Evolutionary conservation across 306 rosid genomes (phyloP).

Genomic region (Clitoria ternatea): DNA sequence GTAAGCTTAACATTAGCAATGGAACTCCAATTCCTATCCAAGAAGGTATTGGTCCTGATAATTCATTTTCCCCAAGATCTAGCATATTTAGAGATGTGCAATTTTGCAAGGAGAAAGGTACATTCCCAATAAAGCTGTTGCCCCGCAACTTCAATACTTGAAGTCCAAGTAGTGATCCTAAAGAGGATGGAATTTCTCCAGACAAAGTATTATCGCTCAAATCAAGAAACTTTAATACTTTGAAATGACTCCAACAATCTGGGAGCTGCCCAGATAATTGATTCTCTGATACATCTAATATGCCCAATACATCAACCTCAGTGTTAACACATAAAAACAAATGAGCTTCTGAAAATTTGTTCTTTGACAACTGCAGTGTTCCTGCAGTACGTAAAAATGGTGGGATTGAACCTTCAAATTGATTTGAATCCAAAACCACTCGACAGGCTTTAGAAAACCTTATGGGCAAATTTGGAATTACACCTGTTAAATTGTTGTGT

Average conservation of each 20-base stretch:
- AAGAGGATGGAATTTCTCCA: neutral
- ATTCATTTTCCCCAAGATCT: neutral
- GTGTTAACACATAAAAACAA: neutral
- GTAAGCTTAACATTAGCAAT: neutral
- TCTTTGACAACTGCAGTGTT: neutral
- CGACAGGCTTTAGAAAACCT: neutral
- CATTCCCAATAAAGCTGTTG: neutral
- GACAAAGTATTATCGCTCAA: neutral
- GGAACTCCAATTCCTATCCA: slow-evolving; percentile 16
- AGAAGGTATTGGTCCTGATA: neutral
- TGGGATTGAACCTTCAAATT: slow-evolving; percentile 11
- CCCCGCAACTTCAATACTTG: neutral
- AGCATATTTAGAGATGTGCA: neutral
- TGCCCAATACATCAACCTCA: neutral
- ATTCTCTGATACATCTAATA: neutral
- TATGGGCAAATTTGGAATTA: neutral
- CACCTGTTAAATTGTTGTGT: slow-evolving; percentile 1
- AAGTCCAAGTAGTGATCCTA: neutral
- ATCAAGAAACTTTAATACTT: neutral
- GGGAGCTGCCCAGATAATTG: neutral
- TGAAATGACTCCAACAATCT: neutral
- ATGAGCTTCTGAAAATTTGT: neutral
- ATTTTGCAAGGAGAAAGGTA: neutral
- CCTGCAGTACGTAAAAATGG: neutral
- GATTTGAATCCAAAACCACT: neutral